Conservation (phyloP, 495 filamentous ascomycete species). For the Baudoinia panamericana region DNA sequence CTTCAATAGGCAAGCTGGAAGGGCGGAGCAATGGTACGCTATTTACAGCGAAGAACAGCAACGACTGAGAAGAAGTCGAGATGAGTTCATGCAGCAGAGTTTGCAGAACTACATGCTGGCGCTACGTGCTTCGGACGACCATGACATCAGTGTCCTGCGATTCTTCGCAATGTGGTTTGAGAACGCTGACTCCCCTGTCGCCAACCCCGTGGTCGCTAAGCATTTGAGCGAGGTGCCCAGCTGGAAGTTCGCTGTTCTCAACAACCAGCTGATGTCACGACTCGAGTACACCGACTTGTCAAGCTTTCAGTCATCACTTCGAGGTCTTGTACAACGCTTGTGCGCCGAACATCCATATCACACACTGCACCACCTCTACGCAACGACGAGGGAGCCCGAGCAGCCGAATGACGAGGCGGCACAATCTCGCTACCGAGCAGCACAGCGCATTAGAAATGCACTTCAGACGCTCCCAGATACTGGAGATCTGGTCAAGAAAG, state of each 20-base stretch:
- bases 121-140: slow-evolving; percentile 67
- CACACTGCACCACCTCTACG: slow-evolving; percentile 89
- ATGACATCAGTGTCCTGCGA: slow-evolving; percentile 81
- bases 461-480: slow-evolving; percentile 41
- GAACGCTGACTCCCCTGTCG: slow-evolving; percentile 52
- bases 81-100: slow-evolving; percentile 70
- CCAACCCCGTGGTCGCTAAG: slow-evolving; percentile 62
- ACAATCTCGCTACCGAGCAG: slow-evolving; percentile 57
- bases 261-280: slow-evolving; percentile 92
- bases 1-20: slow-evolving; percentile 36
- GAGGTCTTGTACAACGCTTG: slow-evolving; percentile 58
- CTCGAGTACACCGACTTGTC: slow-evolving; percentile 54
- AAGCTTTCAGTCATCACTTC: slow-evolving; percentile 64
- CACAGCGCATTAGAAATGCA: slow-evolving; percentile 46
- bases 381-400: slow-evolving; percentile 52
- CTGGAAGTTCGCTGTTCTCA: slow-evolving; percentile 79
- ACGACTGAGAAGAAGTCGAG: slow-evolving; percentile 56
- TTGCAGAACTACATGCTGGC: slow-evolving; percentile 90
- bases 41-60: slow-evolving; percentile 80
- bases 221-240: slow-evolving; percentile 64
- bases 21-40: slow-evolving; percentile 76
- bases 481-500: slow-evolving; percentile 44
- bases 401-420: slow-evolving; percentile 58
- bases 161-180: slow-evolving; percentile 94
- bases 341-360: slow-evolving; percentile 90